Conservation (phyloP, 352 stramenopile species). For the Phytophthora boehmeriae region DNA sequence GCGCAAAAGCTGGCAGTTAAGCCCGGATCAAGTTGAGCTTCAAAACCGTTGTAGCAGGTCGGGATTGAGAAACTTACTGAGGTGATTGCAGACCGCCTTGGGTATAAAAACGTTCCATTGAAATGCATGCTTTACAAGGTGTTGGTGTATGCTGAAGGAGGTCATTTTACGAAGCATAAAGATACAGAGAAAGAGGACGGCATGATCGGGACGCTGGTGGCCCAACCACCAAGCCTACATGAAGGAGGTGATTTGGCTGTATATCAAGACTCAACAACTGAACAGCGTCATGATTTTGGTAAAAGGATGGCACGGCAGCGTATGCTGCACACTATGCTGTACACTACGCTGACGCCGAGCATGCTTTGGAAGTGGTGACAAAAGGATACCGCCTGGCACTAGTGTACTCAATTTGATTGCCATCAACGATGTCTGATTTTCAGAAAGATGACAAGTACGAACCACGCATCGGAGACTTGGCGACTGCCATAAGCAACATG, state of each 20-base stretch:
- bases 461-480: not conserved
- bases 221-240: slow-evolving; percentile 35
- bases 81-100: no score
- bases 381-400: slow-evolving; percentile 24
- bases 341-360: slow-evolving; percentile 27
- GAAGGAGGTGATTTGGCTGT: slow-evolving; percentile 28
- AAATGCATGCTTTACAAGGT: no score
- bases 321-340: slow-evolving; percentile 25
- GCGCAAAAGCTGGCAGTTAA: no score
- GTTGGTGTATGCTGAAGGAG: slow-evolving; percentile 34
- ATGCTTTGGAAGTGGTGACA: slow-evolving; percentile 21
- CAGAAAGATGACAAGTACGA: no score
- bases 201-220: slow-evolving; percentile 54
- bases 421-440: slow-evolving; percentile 9
- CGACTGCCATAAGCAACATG: slow-evolving; percentile 29
- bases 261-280: no score
- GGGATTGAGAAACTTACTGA: no score
- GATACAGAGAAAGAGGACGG: slow-evolving; percentile 60
- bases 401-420: slow-evolving; percentile 30
- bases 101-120: no score
- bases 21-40: no score
- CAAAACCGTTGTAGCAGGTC: no score
- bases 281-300: slow-evolving; percentile 27
- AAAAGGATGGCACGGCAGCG: slow-evolving; percentile 12
- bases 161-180: slow-evolving; percentile 47